Conservation (phyloP, 805 yeast genomes). For the Teunomyces lycoperdinae region DNA sequence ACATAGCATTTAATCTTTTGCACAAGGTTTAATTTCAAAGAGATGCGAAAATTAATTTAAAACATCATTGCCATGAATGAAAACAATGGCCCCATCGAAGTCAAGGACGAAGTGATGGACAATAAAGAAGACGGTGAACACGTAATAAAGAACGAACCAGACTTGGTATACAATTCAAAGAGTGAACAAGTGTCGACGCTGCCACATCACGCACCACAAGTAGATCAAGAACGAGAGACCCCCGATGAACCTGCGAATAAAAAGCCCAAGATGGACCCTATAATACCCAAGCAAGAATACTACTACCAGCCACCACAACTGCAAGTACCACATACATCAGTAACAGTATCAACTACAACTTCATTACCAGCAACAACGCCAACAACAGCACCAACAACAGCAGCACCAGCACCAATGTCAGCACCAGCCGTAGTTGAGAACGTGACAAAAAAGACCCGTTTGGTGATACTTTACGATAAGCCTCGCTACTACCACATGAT, state of each 20-base stretch:
- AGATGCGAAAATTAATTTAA: background rate
- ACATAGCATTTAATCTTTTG: too few species aligned
- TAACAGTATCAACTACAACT: background rate
- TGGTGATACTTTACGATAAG: constrained; percentile 23
- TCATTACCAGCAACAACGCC: background rate
- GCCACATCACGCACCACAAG: background rate
- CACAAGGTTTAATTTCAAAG: background rate
- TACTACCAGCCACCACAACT: background rate
- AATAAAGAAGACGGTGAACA: background rate
- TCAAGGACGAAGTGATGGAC: background rate
- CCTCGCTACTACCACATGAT: constrained; percentile 28
- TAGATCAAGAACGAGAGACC: background rate
- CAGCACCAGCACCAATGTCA: background rate
- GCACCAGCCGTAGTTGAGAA: background rate
- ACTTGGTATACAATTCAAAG: background rate
- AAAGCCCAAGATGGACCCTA: background rate
- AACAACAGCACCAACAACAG: background rate
- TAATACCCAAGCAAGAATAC: background rate
- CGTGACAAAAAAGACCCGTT: constrained; percentile 9
- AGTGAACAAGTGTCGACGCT: background rate
- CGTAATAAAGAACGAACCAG: background rate
- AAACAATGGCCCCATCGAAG: background rate
- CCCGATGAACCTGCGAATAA: background rate
- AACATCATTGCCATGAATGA: background rate
- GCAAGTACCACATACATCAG: background rate